Base-by-base conservation (phyloP, 108 stramenopile genomes). In the Discostella pseudostelligera region DNA sequence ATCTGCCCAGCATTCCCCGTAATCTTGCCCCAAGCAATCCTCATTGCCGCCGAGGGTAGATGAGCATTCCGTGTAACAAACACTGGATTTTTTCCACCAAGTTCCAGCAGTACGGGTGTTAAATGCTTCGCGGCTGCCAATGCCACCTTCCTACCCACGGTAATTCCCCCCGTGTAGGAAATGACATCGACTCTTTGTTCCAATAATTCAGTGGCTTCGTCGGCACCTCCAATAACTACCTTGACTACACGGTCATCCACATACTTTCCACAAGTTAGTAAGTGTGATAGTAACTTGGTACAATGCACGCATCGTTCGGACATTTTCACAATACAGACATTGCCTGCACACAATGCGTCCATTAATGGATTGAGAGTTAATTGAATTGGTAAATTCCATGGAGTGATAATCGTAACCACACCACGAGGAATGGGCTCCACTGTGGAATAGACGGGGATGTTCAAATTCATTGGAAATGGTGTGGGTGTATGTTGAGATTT, bases 71-170 rank as follows among this genome's bases (percentile, higher is more conserved):
- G 83, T 59, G 87, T 81, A 3, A 94, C 70, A 32, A 86, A 69
- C 44, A 59, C 50, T 8, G 95, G 94, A 42, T 70, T 76, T 81
- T 98, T 96, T 11, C 97, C 97, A 12, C 97, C 97, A n/a, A 96
- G 79, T 71, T 98, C 97, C 22, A 98, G 69, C 0, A 91, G 35
- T 12, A 75, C 77, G 21, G 97, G 97, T 1, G 96, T 94, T 59
- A 96, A 55, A 24, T 93, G 87, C 69, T 82, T 79, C 16, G 95
- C 94, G 3, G 92, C 88, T 1, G 90, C 87, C 40, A 45, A 48
- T 28, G 82, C 76, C 16, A 98, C 82, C 17, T 96, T 93, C 42
- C 66, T 51, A 36, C 86, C 87, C 20, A 86, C 85, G 3, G 59
- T 58, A 0, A 71, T 75, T 17, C 81, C 82, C 22, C 97, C 97